phyloP scores from a whole-genome alignment of 2,329 filamentous ascomycete species.

The Verticillium dahliae region DNA sequence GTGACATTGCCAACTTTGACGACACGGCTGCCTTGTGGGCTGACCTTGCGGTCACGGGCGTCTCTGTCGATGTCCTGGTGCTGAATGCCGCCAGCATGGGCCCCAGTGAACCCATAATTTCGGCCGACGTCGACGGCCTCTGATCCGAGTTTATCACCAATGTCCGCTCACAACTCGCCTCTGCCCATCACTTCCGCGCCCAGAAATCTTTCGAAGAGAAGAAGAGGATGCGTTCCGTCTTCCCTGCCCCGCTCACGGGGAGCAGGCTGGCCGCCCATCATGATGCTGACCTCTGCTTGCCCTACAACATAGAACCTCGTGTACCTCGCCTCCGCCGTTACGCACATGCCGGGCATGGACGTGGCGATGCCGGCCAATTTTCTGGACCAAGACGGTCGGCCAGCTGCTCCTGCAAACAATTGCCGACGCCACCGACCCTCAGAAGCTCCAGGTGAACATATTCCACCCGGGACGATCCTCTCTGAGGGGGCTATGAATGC shows the following conservation, averaged over 20 bases:
- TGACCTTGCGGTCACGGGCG: constrained; percentile 4
- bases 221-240: constrained; percentile 11
- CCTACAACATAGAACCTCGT: neutral
- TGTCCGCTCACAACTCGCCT: constrained; percentile 8
- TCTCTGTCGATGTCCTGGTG: constrained; percentile 21
- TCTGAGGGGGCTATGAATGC: neutral
- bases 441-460: constrained; percentile 19
- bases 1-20: constrained; percentile 1
- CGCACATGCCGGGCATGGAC: neutral
- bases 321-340: neutral
- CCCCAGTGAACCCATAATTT: neutral
- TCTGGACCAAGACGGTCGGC: constrained; percentile 28
- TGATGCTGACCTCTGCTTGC: neutral
- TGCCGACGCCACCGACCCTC: constrained; percentile 22
- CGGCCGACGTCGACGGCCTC: neutral
- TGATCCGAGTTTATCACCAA: constrained; percentile 7
- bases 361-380: constrained; percentile 20
- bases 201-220: constrained; percentile 16
- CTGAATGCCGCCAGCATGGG: constrained; percentile 15
- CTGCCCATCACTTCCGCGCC: constrained; percentile 19
- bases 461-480: constrained; percentile 20
- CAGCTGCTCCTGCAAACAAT: constrained; percentile 29
- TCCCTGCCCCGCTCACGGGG: no score
- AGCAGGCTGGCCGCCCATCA: no score
- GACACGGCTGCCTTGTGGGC: constrained; percentile 4